Percentiles rank a stretch among this genome's conserved stretches.
Evolutionary conservation across 164 flowering plant species (phyloP).

Genomic region (Berberis vulgaris): DNA sequence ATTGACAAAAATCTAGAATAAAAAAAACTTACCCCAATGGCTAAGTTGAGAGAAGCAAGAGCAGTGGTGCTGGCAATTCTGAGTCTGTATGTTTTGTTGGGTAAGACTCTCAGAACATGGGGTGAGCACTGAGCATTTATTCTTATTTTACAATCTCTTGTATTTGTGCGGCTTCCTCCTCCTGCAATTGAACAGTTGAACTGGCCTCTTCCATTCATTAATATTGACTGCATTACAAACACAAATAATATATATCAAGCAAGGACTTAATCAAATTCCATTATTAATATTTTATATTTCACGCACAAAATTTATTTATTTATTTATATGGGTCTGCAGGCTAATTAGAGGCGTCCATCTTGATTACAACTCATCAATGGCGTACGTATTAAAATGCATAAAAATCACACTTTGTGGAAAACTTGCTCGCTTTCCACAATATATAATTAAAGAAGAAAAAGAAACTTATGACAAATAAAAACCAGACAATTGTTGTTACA

Average conservation of each 20-base stretch:
- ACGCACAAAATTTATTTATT: neutral
- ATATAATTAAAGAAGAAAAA: no score
- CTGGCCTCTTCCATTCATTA: conserved; percentile 84
- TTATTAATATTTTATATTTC: no score
- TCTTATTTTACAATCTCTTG: conserved; percentile 27
- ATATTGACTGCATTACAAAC: conserved; percentile 30
- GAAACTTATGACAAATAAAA: no score
- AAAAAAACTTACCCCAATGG: conserved; percentile 48
- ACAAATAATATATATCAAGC: neutral
- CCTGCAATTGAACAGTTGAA: conserved; percentile 75
- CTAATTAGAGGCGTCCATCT: neutral
- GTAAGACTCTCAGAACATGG: conserved; percentile 38
- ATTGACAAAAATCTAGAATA: no score
- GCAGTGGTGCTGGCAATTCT: conserved; percentile 81
- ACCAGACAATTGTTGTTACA: no score
- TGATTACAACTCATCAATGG: no score
- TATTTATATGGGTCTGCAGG: neutral
- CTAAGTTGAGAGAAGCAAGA: conserved; percentile 69
- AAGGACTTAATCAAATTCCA: no score
- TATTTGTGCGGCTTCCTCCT: conserved; percentile 25
- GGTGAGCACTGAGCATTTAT: conserved; percentile 59
- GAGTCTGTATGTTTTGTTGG: conserved; percentile 72
- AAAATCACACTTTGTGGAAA: no score
- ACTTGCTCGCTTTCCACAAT: no score
- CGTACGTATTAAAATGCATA: no score